Conservation (phyloP, 768 basidiomycete genomes). For the Mycena maculata region DNA sequence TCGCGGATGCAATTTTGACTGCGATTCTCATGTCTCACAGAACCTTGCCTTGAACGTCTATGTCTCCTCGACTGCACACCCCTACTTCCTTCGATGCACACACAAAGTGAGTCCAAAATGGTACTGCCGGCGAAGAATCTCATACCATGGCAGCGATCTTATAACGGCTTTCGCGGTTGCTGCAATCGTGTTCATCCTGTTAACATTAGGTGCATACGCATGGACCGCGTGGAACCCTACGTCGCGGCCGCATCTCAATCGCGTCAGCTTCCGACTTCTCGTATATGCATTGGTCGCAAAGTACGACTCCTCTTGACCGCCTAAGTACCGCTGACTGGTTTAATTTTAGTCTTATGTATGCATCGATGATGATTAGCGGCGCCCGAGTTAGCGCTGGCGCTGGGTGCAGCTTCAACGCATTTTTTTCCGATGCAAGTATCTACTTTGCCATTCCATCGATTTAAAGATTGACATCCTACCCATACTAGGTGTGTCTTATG, state of each 20-base stretch:
- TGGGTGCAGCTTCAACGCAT: constrained; percentile 11
- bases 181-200: background rate
- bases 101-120: background rate
- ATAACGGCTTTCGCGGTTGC: background rate
- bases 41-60: background rate
- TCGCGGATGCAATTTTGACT: too few species aligned
- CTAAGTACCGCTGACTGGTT: background rate
- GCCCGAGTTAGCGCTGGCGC: background rate
- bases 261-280: constrained; percentile 23
- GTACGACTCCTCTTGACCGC: background rate
- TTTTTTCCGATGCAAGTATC: constrained; percentile 5
- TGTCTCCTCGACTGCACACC: constrained; percentile 5
- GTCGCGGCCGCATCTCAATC: constrained; percentile 15
- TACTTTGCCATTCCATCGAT: background rate
- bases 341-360: background rate
- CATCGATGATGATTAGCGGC: background rate
- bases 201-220: background rate
- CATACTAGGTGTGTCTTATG: constrained; percentile 16
- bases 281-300: constrained; percentile 18
- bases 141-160: background rate
- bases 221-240: constrained; percentile 15
- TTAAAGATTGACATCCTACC: background rate
- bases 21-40: background rate
- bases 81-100: constrained; percentile 5
- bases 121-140: background rate